Conservation (phyloP, 305 asterid genomes). For the Striga hermonthica region DNA sequence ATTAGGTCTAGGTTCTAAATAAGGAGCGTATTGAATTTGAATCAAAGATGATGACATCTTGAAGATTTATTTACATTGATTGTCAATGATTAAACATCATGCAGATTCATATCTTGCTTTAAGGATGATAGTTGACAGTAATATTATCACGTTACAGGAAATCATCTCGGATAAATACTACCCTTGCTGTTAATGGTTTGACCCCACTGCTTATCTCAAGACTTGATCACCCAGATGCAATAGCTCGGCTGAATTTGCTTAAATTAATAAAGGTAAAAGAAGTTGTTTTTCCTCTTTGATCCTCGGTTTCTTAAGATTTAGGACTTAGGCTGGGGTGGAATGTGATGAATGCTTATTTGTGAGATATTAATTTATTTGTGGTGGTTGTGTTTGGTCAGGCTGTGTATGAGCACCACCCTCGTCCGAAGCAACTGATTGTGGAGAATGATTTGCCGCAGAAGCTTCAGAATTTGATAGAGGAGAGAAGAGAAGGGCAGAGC, state of each 20-base stretch:
- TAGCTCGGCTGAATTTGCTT: slow-evolving; percentile 89
- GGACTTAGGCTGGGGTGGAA: background rate
- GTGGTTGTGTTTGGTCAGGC: slow-evolving; percentile 46
- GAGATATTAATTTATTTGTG: too few species aligned
- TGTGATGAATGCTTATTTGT: background rate
- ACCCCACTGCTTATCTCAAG: slow-evolving; percentile 88
- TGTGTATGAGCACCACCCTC: slow-evolving; percentile 96
- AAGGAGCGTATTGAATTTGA: too few species aligned
- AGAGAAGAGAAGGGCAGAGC: slow-evolving; percentile 94
- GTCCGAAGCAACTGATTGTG: slow-evolving; percentile 95
- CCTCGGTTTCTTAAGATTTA: too few species aligned
- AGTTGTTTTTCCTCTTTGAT: too few species aligned
- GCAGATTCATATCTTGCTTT: background rate
- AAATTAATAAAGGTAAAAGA: slow-evolving; percentile 75
- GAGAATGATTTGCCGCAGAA: slow-evolving; percentile 91
- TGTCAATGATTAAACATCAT: background rate
- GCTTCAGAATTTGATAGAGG: slow-evolving; percentile 91
- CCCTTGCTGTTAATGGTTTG: slow-evolving; percentile 94
- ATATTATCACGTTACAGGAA: slow-evolving; percentile 58
- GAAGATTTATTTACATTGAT: background rate
- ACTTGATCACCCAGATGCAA: slow-evolving; percentile 95
- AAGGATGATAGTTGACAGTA: slow-evolving; percentile 13
- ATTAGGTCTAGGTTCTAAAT: too few species aligned
- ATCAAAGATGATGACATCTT: too few species aligned
- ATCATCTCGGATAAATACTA: slow-evolving; percentile 93